Conservation (phyloP, 257 asterid genomes). For the Solanum bulbocastanum region DNA sequence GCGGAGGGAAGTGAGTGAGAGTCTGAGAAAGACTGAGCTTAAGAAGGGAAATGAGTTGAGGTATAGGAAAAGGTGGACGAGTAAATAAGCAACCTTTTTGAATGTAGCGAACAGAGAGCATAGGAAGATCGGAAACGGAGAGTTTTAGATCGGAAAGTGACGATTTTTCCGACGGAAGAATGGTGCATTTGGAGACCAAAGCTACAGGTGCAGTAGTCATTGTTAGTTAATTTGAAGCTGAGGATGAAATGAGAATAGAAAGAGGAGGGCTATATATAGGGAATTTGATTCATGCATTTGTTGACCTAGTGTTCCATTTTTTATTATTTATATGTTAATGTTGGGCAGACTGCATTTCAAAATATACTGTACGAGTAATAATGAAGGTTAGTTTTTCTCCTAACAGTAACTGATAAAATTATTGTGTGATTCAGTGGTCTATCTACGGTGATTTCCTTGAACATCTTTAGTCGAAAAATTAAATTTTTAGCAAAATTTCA, state of each 20-base stretch:
- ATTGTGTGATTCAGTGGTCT: accelerated
- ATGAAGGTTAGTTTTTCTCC: neutral
- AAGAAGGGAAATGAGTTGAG: slow-evolving; percentile 24
- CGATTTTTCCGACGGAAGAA: slow-evolving; percentile 36
- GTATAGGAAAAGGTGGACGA: neutral
- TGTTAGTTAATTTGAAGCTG: neutral
- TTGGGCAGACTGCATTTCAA: neutral
- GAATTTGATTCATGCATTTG: slow-evolving; percentile 38
- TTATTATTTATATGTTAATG: neutral
- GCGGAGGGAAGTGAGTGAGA: slow-evolving; percentile 53
- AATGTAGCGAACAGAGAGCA: slow-evolving; percentile 73
- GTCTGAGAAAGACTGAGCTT: slow-evolving; percentile 31
- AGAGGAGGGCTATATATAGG: slow-evolving; percentile 24
- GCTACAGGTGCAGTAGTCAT: slow-evolving; percentile 22
- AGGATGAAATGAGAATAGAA: neutral
- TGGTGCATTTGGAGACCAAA: slow-evolving; percentile 20
- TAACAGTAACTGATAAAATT: neutral
- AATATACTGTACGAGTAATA: neutral
- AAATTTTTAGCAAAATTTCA: too few relatives aligned
- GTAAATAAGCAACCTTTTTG: slow-evolving; percentile 54
- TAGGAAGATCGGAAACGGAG: slow-evolving; percentile 69
- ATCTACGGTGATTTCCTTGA: too few relatives aligned
- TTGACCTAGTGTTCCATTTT: neutral
- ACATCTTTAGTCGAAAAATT: too few relatives aligned
- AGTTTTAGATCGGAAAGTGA: slow-evolving; percentile 34